phyloP scores from a whole-genome alignment of 768 basidiomycete genomes.

The Hygrophorus pudorinus region DNA sequence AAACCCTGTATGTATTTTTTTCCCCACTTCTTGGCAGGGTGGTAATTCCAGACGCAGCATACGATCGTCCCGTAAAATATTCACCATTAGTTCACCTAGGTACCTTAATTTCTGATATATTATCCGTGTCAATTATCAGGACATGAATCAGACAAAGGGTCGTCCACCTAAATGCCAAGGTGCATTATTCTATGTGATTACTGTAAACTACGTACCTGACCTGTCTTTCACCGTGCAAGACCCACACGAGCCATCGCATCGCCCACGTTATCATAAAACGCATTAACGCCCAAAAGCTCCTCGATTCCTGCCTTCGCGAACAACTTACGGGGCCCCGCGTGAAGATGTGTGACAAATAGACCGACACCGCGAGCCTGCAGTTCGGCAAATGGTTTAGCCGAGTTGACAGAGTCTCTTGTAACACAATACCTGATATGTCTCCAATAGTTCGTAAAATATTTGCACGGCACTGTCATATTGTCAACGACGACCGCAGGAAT shows the following conservation, averaged over 20 bases:
- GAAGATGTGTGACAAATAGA: constrained; percentile 42
- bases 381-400: background rate
- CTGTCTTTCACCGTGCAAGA: background rate
- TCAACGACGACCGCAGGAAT: background rate
- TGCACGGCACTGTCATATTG: constrained; percentile 54
- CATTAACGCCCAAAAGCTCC: constrained; percentile 35
- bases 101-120: no score
- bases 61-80: no score
- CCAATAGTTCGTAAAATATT: constrained; percentile 69
- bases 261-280: constrained; percentile 39
- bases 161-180: no score
- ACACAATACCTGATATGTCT: constrained; percentile 58
- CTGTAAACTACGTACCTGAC: no score
- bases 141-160: no score
- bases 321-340: constrained; percentile 25
- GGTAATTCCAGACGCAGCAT: no score
- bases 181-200: no score
- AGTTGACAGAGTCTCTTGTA: background rate
- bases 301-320: constrained; percentile 44
- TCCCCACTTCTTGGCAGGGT: no score
- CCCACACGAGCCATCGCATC: constrained; percentile 28
- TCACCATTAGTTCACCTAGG: no score
- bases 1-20: no score
- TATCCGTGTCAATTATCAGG: no score
- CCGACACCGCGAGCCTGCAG: constrained; percentile 38